Evolutionary conservation across 768 basidiomycete species (phyloP).

Genomic region (Clavulina sp.): DNA sequence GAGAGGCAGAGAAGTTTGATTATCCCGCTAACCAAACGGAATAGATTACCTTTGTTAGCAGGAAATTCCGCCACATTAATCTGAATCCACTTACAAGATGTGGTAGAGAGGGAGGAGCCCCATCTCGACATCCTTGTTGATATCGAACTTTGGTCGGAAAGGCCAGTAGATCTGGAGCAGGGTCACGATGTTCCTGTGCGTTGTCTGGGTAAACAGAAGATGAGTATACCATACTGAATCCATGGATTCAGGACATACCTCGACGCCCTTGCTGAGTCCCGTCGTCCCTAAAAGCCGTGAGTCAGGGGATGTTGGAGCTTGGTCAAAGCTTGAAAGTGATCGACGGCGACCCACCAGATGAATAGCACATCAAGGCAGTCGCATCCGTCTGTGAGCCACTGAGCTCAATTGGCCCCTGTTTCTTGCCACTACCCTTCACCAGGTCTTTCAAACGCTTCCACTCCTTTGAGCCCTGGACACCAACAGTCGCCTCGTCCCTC

Average conservation of each 20-base stretch:
- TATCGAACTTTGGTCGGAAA: too few relatives aligned
- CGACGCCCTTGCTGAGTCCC: background rate
- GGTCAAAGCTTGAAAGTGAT: background rate
- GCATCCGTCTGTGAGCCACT: background rate
- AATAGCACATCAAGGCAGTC: background rate
- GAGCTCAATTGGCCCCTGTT: background rate
- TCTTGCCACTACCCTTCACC: background rate
- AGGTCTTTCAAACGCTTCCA: background rate
- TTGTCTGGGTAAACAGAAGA: background rate
- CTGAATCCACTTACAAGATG: too few relatives aligned
- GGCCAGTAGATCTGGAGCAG: background rate
- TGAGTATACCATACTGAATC: background rate
- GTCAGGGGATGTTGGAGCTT: background rate
- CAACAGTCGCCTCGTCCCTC: background rate
- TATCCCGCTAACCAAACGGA: too few relatives aligned
- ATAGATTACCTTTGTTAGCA: too few relatives aligned
- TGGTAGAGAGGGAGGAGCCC: too few relatives aligned
- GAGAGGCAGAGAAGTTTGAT: too few relatives aligned
- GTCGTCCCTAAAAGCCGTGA: background rate
- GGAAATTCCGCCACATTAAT: too few relatives aligned
- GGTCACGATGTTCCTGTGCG: background rate
- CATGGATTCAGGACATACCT: background rate
- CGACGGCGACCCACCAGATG: background rate
- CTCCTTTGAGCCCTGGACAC: too few relatives aligned
- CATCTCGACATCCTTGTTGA: too few relatives aligned